Evolutionary conservation across 2,329 filamentous ascomycete genomes (phyloP), one percentile per base, ranked within the genome.

Genomic region (Ophiostoma montium): DNA sequence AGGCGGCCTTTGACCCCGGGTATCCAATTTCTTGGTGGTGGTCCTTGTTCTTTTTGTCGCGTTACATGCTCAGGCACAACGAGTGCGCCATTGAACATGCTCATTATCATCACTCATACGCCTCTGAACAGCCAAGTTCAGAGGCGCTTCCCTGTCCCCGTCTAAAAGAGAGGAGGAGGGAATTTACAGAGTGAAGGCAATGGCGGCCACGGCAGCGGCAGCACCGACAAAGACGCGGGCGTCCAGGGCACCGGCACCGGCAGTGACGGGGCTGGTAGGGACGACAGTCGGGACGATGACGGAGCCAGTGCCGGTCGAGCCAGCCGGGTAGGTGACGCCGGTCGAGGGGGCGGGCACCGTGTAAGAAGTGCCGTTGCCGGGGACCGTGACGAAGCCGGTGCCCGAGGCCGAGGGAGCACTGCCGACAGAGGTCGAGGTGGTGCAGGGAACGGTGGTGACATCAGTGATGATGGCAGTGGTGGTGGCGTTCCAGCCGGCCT

Each of bases 161-260:
- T 27, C 23, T 5, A 5, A 8, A 27, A 27, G 8, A 27, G 23
- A 27, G 8, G 8, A 27, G 23, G 8, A 42, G 18, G n/a, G 18
- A 13, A 33, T 33, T 53, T 53, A 56, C 51, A 56, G 51, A 18
- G 51, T 42, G 43, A 56, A 53, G 27, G 53, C 54, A 41, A 54
- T 42, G 30, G 53, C 54, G 6, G 54, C 54, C 4, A 56, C 54
- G 19, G 51, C 54, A 5, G 53, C 54, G 23, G 35, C 51, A 13
- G 54, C 54, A 13, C 53, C 53, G 43, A 52, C 47, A 10, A 50
- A 41, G 5, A 49, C 46, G 32, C 52, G 51, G 38, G 48, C 41
- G n/a, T 50, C 53, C 3, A 53, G 32, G 11, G 43, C 38, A 15
- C 35, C 32, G 11, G 53, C 53, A 15, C 52, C 54, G 16, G 54